Evolutionary conservation across 306 rosid genomes (phyloP).

Genomic region (Adenanthera pavonina): DNA sequence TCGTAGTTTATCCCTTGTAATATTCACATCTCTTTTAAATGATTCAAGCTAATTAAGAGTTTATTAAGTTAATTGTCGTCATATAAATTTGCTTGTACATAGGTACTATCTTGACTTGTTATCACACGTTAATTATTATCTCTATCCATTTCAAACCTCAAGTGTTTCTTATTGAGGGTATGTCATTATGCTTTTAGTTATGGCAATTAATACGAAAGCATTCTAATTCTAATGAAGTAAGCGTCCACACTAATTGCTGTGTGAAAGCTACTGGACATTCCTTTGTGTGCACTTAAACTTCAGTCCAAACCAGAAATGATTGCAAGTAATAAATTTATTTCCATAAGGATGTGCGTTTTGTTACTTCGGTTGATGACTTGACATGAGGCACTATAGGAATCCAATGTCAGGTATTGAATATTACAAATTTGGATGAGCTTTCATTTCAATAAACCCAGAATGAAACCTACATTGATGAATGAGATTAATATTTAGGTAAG

Average conservation of each 20-base stretch:
- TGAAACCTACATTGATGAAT: not conserved
- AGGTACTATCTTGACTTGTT: not conserved
- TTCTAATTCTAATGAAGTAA: not conserved
- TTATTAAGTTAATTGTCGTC: not conserved
- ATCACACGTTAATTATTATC: not conserved
- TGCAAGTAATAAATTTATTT: not conserved
- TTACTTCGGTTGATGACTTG: not conserved
- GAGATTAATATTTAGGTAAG: not conserved
- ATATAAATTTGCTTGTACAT: slow-evolving; percentile 5
- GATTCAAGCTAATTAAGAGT: not conserved
- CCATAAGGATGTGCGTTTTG: not conserved
- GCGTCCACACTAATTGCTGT: too few species aligned
- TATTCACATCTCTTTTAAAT: not conserved
- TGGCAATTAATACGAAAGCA: not conserved
- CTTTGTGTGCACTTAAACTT: slow-evolving; percentile 1
- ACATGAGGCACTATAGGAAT: not conserved
- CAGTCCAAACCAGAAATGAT: not conserved
- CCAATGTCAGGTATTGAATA: not conserved
- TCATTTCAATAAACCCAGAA: not conserved
- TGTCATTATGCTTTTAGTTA: not conserved
- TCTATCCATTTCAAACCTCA: not conserved
- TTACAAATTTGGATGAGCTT: not conserved
- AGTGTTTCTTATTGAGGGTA: not conserved
- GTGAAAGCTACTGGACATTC: not conserved
- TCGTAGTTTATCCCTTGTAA: not conserved